Percentiles rank a stretch among this genome's conserved stretches.
Conservation (phyloP, 345 rosid species). For the Moricandia arvensis region DNA sequence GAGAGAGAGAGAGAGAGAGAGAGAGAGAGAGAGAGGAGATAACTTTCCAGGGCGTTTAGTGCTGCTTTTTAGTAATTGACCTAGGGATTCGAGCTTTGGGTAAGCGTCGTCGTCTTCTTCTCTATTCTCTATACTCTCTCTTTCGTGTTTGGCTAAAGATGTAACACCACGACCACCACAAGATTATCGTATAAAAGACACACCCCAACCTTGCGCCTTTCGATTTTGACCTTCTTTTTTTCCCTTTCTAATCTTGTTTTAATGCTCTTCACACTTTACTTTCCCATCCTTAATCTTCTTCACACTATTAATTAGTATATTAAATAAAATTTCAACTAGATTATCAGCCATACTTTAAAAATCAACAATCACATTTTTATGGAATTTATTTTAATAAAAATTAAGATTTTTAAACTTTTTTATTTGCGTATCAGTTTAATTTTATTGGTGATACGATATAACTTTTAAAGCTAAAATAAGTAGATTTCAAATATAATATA, state of each 20-base stretch:
- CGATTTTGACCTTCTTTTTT: constrained; percentile 40
- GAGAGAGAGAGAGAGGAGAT: neutral
- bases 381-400: no score
- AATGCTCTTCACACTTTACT: neutral
- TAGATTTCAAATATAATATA: no score
- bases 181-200: constrained; percentile 23
- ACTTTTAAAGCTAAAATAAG: no score
- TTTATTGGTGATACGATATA: neutral
- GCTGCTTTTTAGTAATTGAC: neutral
- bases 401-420: no score
- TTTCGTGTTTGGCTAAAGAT: constrained; percentile 15
- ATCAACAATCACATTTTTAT: no score
- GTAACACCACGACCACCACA: constrained; percentile 42
- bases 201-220: constrained; percentile 42
- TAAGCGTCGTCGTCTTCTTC: constrained; percentile 14
- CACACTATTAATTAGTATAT: neutral
- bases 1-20: neutral
- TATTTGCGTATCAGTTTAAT: no score
- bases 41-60: neutral
- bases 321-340: neutral
- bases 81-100: constrained; percentile 37
- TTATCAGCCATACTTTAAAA: no score
- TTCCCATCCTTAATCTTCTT: neutral
- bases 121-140: neutral
- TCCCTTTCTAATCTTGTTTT: neutral